Evolutionary conservation across 805 yeast genomes (phyloP).

Genomic region (Metschnikowia cerradonensis): DNA sequence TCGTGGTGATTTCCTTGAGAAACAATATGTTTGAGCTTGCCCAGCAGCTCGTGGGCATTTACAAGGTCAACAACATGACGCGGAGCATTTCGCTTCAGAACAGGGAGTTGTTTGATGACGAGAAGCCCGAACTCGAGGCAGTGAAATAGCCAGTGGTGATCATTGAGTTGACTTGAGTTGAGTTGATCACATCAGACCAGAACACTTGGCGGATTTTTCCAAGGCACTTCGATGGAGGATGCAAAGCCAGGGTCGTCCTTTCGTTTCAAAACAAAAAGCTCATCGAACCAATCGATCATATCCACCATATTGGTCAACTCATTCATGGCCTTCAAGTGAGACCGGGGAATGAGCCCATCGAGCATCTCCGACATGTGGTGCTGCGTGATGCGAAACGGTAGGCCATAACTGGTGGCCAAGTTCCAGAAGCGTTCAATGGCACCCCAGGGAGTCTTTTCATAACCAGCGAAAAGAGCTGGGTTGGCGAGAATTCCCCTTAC

Average conservation of each 20-base stretch:
- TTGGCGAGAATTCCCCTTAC: conserved; percentile 83
- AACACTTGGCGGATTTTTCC: conserved; percentile 5
- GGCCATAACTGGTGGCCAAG: conserved; percentile 70
- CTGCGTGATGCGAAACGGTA: conserved; percentile 79
- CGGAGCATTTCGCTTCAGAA: conserved; percentile 75
- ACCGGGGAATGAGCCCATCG: conserved; percentile 42
- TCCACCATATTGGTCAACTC: conserved; percentile 53
- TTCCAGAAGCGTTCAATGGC: conserved; percentile 84
- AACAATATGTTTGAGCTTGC: conserved; percentile 98
- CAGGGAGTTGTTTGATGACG: conserved; percentile 39
- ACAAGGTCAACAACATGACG: conserved; percentile 89
- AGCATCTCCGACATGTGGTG: conserved; percentile 90
- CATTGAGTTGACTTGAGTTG: no score
- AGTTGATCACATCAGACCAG: no score
- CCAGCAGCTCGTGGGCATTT: conserved; percentile 89
- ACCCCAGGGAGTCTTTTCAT: conserved; percentile 77
- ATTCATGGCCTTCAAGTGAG: conserved; percentile 53
- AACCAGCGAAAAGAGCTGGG: conserved; percentile 85
- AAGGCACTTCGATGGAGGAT: conserved; percentile 36
- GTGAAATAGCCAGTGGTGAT: neutral
- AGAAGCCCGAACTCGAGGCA: conserved; percentile 1
- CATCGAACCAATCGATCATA: conserved; percentile 80
- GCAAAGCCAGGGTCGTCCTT: conserved; percentile 71
- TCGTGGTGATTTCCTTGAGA: conserved; percentile 89
- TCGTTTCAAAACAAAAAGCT: conserved; percentile 60